Evolutionary conservation across 306 rosid genomes (phyloP).

Genomic region (Cercis canadensis): DNA sequence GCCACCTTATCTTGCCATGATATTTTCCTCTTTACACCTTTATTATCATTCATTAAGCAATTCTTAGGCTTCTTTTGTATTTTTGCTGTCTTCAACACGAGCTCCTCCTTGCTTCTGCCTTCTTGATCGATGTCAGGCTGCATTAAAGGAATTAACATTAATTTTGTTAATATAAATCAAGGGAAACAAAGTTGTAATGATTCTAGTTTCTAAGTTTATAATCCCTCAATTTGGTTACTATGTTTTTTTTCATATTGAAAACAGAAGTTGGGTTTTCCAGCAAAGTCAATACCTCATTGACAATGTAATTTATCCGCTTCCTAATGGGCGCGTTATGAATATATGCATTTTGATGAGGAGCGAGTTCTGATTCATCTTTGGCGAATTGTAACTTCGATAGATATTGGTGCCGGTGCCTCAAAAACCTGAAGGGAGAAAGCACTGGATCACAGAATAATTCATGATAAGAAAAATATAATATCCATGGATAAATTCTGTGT

Average conservation of each 20-base stretch:
- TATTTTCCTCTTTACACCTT: conserved; percentile 53
- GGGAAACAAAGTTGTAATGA: not conserved
- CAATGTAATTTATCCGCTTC: conserved; percentile 31
- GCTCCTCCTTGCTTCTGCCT: conserved; percentile 22
- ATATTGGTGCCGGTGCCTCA: conserved; percentile 49
- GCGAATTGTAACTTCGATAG: conserved; percentile 37
- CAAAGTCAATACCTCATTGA: conserved; percentile 34
- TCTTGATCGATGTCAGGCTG: conserved; percentile 27
- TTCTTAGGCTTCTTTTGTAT: conserved; percentile 45
- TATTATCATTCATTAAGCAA: conserved; percentile 22
- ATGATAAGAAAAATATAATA: not conserved
- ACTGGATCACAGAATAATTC: conserved; percentile 4
- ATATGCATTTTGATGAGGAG: conserved; percentile 29
- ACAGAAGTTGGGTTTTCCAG: conserved; percentile 15
- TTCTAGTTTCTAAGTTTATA: conserved; percentile 16
- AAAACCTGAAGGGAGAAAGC: conserved; percentile 53
- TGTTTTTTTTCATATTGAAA: conserved; percentile 2
- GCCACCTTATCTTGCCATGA: conserved; percentile 48
- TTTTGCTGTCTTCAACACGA: conserved; percentile 25
- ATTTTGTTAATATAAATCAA: no score
- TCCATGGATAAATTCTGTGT: not conserved
- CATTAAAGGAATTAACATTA: conserved; percentile 14
- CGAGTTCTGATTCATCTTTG: conserved; percentile 34
- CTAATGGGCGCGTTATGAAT: conserved; percentile 11
- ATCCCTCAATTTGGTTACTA: conserved; percentile 5